These are phyloP conservation scores for Brassica balearica DNA, from an alignment of 441 rosid species.

Conservation along the genomic window DNA sequence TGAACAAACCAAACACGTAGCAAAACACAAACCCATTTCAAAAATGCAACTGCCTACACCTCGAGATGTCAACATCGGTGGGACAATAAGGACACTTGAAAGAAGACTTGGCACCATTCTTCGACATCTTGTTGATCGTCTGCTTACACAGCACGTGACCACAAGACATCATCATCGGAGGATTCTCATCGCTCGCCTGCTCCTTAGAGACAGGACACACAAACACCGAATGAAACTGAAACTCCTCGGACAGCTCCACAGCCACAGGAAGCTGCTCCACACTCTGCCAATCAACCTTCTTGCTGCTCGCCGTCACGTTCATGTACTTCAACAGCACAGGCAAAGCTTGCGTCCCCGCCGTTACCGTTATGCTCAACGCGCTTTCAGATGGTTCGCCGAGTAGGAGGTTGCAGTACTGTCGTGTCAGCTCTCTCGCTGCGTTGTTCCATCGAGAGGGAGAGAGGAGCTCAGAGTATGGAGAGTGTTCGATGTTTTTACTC, in stretches of 20 bases:
- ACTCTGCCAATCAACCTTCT: slow-evolving; percentile 58
- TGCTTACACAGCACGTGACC: slow-evolving; percentile 75
- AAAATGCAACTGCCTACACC: slow-evolving; percentile 57
- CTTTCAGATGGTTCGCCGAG: slow-evolving; percentile 60
- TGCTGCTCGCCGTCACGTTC: slow-evolving; percentile 55
- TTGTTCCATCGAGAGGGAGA: slow-evolving; percentile 55
- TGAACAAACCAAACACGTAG: slow-evolving; percentile 7
- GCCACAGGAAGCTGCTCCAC: slow-evolving; percentile 67
- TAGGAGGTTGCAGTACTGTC: slow-evolving; percentile 58
- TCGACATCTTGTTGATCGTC: slow-evolving; percentile 68
- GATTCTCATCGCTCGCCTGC: slow-evolving; percentile 65
- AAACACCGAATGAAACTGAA: slow-evolving; percentile 65
- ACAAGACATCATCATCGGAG: slow-evolving; percentile 64
- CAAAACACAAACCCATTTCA: slow-evolving; percentile 24
- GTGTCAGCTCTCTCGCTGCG: slow-evolving; percentile 53
- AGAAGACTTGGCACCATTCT: slow-evolving; percentile 53
- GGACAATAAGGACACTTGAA: slow-evolving; percentile 80
- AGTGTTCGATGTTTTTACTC: slow-evolving; percentile 47
- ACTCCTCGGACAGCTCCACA: slow-evolving; percentile 54
- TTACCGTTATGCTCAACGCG: slow-evolving; percentile 56
- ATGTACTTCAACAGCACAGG: slow-evolving; percentile 64
- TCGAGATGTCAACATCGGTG: slow-evolving; percentile 48
- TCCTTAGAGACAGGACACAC: slow-evolving; percentile 72
- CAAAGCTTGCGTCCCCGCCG: slow-evolving; percentile 58
- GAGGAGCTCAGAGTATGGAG: slow-evolving; percentile 56